Base-by-base conservation (phyloP, 441 rosid genomes). In the Gossypium trilobum region DNA sequence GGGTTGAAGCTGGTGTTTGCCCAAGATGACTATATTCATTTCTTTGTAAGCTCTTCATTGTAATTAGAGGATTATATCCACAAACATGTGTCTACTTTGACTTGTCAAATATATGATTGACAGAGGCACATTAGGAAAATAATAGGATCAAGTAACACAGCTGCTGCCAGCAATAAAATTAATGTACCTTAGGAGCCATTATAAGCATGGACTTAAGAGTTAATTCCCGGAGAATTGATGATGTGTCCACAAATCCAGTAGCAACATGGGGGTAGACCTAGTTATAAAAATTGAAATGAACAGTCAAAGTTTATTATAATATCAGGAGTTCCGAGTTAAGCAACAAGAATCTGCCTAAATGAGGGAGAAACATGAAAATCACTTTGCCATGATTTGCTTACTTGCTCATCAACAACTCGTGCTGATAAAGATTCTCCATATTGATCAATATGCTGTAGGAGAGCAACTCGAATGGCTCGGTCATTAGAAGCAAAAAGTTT, bases 151-250 rank as follows among this genome's bases (percentile, higher is more conserved):
- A 39, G 68, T 64, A 19, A 64, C 29, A 11, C 13, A 6, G 31
- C 5, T 70, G 54, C 56, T 27, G 4, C 52, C 22, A 55, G 31
- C 56, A 50, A 63, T 51, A 64, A 33, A 44, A 76, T 52, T 73
- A 36, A 65, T 71, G 67, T 81, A 93, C 98, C 97, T 95, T 95
- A 67, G 99, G 98, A 75, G 97, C 95, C 82, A 95, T 85, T 75
- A 90, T 82, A 76, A 95, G 98, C 97, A 95, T 93, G 48, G 99
- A 95, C 76, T 93, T 95, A 57, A 95, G 99, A 85, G 98, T 93
- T 86, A 95, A 75, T 80, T 95, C 99, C 68, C 98, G 94, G 67
- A 95, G 96, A 85, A 90, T 89, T 75, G 98, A 92, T 75, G 96
- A 89, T 42, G 96, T 85, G 75, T 95, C 98, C 33, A 92, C 81